phyloP scores from a whole-genome alignment of 805 yeast species.

The Candida sakaeoensis region DNA sequence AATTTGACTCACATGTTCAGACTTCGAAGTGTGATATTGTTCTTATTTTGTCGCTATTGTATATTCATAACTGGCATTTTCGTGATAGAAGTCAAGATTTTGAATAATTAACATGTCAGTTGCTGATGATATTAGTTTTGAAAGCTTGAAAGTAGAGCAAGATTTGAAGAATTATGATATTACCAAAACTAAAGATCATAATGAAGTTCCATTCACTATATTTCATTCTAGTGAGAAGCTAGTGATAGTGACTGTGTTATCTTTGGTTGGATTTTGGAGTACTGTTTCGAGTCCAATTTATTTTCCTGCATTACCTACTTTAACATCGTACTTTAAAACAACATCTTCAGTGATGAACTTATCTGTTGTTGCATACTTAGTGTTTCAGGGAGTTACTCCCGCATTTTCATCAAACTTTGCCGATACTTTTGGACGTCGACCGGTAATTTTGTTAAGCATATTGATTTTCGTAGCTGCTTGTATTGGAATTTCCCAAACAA shows the following conservation, averaged over 20 bases:
- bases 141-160: constrained; percentile 1
- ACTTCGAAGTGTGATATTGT: too few relatives aligned
- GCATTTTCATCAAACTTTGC: constrained; percentile 64
- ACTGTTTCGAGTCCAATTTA: constrained; percentile 74
- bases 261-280: constrained; percentile 60
- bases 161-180: neutral
- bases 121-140: neutral
- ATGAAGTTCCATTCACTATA: constrained; percentile 38
- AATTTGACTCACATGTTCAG: too few relatives aligned
- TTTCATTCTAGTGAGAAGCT: constrained; percentile 39
- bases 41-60: too few relatives aligned
- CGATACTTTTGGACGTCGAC: constrained; percentile 71
- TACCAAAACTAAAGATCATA: neutral
- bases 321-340: constrained; percentile 53
- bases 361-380: constrained; percentile 71
- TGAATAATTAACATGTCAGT: neutral
- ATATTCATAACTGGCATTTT: too few relatives aligned
- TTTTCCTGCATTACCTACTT: constrained; percentile 66
- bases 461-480: constrained; percentile 56
- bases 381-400: constrained; percentile 77
- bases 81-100: too few relatives aligned
- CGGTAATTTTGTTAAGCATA: constrained; percentile 54
- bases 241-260: constrained; percentile 34
- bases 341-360: constrained; percentile 58
- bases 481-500: constrained; percentile 59